A percentile compares a stretch with the other conserved stretches of the same genome.
Evolutionary conservation across 371 early-diverging fungal genomes (phyloP).

Genomic region (Syncephalis fuscata): DNA sequence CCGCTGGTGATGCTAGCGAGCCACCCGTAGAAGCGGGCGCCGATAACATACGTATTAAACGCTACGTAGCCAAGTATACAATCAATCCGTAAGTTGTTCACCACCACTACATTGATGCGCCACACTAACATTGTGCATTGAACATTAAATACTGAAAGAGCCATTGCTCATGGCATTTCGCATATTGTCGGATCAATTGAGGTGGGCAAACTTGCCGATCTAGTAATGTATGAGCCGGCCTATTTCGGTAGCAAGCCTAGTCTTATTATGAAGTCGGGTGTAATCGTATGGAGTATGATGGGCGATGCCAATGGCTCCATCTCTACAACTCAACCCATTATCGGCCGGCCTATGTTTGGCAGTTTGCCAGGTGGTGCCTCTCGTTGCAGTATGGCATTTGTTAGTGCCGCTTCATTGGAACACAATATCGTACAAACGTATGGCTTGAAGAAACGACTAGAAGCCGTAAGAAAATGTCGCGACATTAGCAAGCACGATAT

Average conservation of each 20-base stretch:
- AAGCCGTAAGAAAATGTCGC: slow-evolving; percentile 59
- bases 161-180: slow-evolving; percentile 72
- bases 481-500: slow-evolving; percentile 64
- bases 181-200: slow-evolving; percentile 86
- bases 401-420: slow-evolving; percentile 54
- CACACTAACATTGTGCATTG: not conserved
- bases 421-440: slow-evolving; percentile 30
- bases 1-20: too few species aligned
- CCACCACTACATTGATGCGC: not conserved
- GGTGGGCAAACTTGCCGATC: slow-evolving; percentile 80
- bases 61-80: slow-evolving; percentile 90
- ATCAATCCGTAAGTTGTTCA: slow-evolving; percentile 57
- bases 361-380: slow-evolving; percentile 33
- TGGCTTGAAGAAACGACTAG: slow-evolving; percentile 43
- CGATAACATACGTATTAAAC: slow-evolving; percentile 59
- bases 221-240: slow-evolving; percentile 66
- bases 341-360: slow-evolving; percentile 72
- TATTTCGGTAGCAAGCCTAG: slow-evolving; percentile 82
- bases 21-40: slow-evolving; percentile 15
- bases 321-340: slow-evolving; percentile 78
- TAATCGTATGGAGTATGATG: slow-evolving; percentile 64
- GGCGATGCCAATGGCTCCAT: slow-evolving; percentile 86
- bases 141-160: slow-evolving; percentile 19
- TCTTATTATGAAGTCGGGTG: slow-evolving; percentile 70
- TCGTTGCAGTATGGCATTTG: slow-evolving; percentile 50